phyloP scores from a whole-genome alignment of 352 stramenopile genomes.

The Globisporangium rhizosaccharum region DNA sequence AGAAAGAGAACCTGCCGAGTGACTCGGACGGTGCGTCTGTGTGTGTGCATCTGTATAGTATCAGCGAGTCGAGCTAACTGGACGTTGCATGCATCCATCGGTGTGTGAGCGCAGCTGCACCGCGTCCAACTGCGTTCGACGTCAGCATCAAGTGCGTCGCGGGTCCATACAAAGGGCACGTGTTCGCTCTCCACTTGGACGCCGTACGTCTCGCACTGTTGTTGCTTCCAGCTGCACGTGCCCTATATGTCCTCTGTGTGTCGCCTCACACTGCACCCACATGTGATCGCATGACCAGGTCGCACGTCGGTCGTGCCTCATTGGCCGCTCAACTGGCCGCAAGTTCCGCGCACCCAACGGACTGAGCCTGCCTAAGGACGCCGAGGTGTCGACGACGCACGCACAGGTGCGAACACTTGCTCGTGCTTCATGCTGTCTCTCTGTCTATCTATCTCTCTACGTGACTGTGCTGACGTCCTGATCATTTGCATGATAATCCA shows the following conservation, averaged over 20 bases:
- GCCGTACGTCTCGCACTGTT: conserved; percentile 20
- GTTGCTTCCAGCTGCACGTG: background rate
- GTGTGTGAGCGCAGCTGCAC: conserved; percentile 6
- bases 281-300: conserved; percentile 26
- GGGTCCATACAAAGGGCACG: conserved; percentile 56
- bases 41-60: background rate
- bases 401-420: conserved; percentile 33
- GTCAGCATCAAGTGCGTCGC: conserved; percentile 45
- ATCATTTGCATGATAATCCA: background rate
- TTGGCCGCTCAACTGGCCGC: conserved; percentile 72
- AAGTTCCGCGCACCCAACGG: conserved; percentile 72
- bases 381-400: conserved; percentile 79
- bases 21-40: conserved; percentile 9
- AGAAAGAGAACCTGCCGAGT: conserved; percentile 50
- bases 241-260: background rate
- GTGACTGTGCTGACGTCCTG: background rate
- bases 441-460: background rate
- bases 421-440: background rate
- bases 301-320: conserved; percentile 50
- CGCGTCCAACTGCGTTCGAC: conserved; percentile 36
- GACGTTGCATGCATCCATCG: background rate
- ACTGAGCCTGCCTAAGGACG: conserved; percentile 74
- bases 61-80: background rate
- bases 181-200: conserved; percentile 56
- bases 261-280: background rate